Evolutionary conservation across 768 basidiomycete species (phyloP).

Genomic region (Hortiboletus campestris): DNA sequence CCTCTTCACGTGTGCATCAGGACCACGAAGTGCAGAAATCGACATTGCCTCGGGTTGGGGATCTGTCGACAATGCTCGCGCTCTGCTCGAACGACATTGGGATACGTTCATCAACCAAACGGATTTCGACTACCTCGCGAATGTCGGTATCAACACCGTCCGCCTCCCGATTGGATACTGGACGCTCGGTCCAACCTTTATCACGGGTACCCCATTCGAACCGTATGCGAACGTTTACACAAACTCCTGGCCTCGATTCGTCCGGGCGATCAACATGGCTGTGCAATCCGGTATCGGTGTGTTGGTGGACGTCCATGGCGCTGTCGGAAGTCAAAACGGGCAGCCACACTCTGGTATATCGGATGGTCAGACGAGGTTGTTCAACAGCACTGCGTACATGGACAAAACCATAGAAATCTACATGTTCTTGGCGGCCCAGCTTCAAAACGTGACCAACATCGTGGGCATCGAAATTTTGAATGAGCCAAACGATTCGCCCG

Average conservation of each 20-base stretch:
- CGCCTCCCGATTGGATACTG: constrained; percentile 63
- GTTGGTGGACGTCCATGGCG: constrained; percentile 54
- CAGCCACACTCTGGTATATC: constrained; percentile 35
- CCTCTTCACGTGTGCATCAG: constrained; percentile 57
- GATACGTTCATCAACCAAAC: constrained; percentile 63
- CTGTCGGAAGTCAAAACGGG: constrained; percentile 49
- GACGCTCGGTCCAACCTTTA: constrained; percentile 28
- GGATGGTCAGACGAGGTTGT: constrained; percentile 39
- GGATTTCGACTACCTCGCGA: constrained; percentile 63
- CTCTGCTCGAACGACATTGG: constrained; percentile 70
- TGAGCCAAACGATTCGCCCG: constrained; percentile 48
- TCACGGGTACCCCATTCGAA: constrained; percentile 40
- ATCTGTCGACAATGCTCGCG: constrained; percentile 37
- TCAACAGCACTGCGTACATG: constrained; percentile 34
- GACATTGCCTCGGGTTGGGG: constrained; percentile 63
- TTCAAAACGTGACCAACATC: constrained; percentile 46
- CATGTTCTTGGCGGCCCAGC: constrained; percentile 34
- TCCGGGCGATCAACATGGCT: constrained; percentile 44
- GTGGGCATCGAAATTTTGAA: constrained; percentile 61
- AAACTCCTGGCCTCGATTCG: constrained; percentile 38
- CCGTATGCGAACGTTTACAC: constrained; percentile 41
- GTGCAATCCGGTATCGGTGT: constrained; percentile 43
- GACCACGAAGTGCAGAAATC: constrained; percentile 50
- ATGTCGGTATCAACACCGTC: constrained; percentile 58
- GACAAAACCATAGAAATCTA: constrained; percentile 41